Base-by-base conservation (phyloP, 1,284 basidiomycete genomes). In the Ustilago sp. region DNA sequence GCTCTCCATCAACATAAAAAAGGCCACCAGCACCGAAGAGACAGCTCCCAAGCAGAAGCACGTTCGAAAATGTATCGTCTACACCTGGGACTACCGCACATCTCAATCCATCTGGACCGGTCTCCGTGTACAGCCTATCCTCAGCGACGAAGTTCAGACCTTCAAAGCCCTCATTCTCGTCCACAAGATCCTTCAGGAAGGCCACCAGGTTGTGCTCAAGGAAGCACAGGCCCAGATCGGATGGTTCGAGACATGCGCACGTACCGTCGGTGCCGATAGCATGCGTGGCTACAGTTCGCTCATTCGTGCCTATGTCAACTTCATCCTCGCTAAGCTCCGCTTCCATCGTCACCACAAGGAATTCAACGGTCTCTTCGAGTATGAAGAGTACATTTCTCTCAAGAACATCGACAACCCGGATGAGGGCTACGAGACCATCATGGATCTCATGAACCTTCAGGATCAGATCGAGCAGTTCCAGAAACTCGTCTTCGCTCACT, bases 381-480 rank as follows among this genome's bases (percentile, higher is more conserved):
- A 86, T 55, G 83, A 86, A 59, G 85, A 86, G 58, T 86, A 86
- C 65, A 83, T 86, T 48, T 84, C 83, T n/a, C 80, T 86, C 68
- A 86, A 86, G 63, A 85, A 85, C 70, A 86, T 86, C 58, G 84
- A 86, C 77, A 85, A 86, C 59, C 85, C 85, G 0, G 83, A 86
- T 63, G 85, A 86, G 57, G 85, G 83, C 12, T 86, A 85, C 69
- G 85, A 86, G 72, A 86, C 85, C 35, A 86, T 86, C 69, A 83
- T 84, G 66, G 84, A 86, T 54, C 79, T 86, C 56, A 86, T 86
- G 85, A 84, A 81, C 66, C 72, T 86, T 31, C 84, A 86, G 67
- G 84, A 86, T 59, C 80, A 83, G 65, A 86, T 86, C 64, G 85
- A 86, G 63, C 78, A 79, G 64, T 81, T 85, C 72, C 84, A 85